Percentiles rank a stretch among this genome's conserved stretches.
Conservation (phyloP, 805 yeast genomes). For the Saccharomycopsis schoenii region DNA sequence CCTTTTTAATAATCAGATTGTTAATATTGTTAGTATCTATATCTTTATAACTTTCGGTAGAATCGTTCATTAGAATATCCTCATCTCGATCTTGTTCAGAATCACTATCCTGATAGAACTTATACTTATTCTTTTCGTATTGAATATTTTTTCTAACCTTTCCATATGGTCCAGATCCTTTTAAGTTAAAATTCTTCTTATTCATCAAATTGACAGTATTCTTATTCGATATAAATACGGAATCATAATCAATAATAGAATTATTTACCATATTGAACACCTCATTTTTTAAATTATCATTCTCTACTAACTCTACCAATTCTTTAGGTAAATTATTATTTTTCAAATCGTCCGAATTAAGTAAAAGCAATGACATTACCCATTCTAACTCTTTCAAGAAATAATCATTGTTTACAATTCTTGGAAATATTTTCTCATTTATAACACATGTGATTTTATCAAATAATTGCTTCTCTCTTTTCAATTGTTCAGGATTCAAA, state of each 20-base stretch:
- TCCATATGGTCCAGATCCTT: background rate
- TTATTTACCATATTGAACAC: conserved; percentile 17
- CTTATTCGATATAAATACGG: conserved; percentile 15
- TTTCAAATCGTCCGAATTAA: conserved; percentile 19
- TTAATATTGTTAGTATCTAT: background rate
- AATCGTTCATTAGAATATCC: conserved; percentile 16
- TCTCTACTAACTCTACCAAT: conserved; percentile 64
- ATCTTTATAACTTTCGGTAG: conserved; percentile 9
- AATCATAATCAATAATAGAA: conserved; percentile 15
- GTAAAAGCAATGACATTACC: conserved; percentile 70
- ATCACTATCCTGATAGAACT: conserved; percentile 14
- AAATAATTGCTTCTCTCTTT: conserved; percentile 39
- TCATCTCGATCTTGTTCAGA: conserved; percentile 15
- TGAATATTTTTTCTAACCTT: background rate
- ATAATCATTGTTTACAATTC: conserved; percentile 46
- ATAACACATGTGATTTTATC: conserved; percentile 48
- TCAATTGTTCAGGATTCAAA: conserved; percentile 8
- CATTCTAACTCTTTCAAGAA: conserved; percentile 67
- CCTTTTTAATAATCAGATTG: background rate
- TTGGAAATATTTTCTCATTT: conserved; percentile 48
- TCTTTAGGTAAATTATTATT: conserved; percentile 48
- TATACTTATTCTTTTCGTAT: background rate
- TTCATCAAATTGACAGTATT: conserved; percentile 10
- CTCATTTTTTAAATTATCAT: conserved; percentile 38
- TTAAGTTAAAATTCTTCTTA: background rate